phyloP scores from a whole-genome alignment of 495 filamentous ascomycete genomes.

The Xylaria nigripes region DNA sequence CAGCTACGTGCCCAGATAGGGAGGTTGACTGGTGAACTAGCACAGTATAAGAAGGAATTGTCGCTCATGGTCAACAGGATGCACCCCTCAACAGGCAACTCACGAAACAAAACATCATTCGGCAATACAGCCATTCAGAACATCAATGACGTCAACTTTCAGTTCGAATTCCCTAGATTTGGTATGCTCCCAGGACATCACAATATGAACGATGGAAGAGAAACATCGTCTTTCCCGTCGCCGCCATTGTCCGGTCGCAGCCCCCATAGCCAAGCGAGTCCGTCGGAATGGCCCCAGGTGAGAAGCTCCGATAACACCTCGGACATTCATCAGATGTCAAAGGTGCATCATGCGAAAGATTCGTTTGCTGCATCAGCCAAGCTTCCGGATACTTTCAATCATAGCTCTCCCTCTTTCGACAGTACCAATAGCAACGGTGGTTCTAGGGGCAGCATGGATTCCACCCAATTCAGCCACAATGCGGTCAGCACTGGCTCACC shows the following conservation, averaged over 20 bases:
- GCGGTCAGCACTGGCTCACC: slow-evolving; percentile 48
- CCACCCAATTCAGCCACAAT: slow-evolving; percentile 36
- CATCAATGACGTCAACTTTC: slow-evolving; percentile 64
- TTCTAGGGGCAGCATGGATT: slow-evolving; percentile 56
- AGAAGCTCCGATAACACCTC: slow-evolving; percentile 22
- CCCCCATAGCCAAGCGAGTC: slow-evolving; percentile 24
- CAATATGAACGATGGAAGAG: slow-evolving; percentile 35
- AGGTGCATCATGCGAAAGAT: slow-evolving; percentile 20
- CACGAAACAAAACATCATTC: slow-evolving; percentile 22
- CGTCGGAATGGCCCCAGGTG: slow-evolving; percentile 26
- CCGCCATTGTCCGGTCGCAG: slow-evolving; percentile 19
- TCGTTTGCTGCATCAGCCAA: slow-evolving; percentile 18
- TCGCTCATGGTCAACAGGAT: slow-evolving; percentile 45
- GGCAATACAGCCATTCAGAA: slow-evolving; percentile 50
- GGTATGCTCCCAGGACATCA: slow-evolving; percentile 62
- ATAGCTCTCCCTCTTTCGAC: slow-evolving; percentile 25
- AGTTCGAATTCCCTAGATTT: slow-evolving; percentile 93
- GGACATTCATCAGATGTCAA: slow-evolving; percentile 19
- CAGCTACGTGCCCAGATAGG: slow-evolving; percentile 79
- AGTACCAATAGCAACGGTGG: slow-evolving; percentile 31
- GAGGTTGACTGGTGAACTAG: slow-evolving; percentile 73
- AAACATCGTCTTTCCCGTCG: slow-evolving; percentile 20
- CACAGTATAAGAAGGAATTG: slow-evolving; percentile 81
- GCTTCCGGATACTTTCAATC: slow-evolving; percentile 26
- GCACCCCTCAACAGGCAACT: slow-evolving; percentile 12